A percentile compares a stretch with the other conserved stretches of the same genome.
Conservation (phyloP, 2,329 filamentous ascomycete species). For the Chalaropsis ovoidea region DNA sequence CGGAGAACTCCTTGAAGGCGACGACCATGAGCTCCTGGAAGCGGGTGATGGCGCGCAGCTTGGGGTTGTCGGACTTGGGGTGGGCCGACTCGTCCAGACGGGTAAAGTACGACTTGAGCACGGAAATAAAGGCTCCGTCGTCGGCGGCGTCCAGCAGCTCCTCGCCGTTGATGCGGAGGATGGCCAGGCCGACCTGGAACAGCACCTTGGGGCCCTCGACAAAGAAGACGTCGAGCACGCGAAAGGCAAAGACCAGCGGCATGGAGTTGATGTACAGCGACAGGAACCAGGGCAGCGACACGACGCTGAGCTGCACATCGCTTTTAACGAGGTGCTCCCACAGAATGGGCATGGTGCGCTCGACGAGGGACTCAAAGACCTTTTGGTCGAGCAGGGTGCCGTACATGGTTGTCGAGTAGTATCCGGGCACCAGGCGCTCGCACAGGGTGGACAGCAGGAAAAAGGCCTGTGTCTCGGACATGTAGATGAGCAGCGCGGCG, state of each 20-base stretch:
- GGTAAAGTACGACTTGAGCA: slow-evolving; percentile 89
- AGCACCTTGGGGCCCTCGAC: slow-evolving; percentile 94
- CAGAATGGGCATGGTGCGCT: slow-evolving; percentile 95
- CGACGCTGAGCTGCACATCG: slow-evolving; percentile 93
- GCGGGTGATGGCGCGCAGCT: slow-evolving; percentile 81
- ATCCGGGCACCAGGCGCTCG: slow-evolving; percentile 84
- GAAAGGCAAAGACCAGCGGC: slow-evolving; percentile 94
- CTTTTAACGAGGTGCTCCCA: slow-evolving; percentile 98
- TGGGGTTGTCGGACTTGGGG: slow-evolving; percentile 88
- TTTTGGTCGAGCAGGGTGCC: slow-evolving; percentile 92
- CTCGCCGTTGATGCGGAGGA: slow-evolving; percentile 91
- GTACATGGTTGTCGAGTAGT: slow-evolving; percentile 99
- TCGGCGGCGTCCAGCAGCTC: slow-evolving; percentile 87
- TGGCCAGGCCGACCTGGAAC: slow-evolving; percentile 95
- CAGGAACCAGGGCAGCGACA: slow-evolving; percentile 94
- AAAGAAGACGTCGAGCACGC: slow-evolving; percentile 95
- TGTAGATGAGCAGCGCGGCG: slow-evolving; percentile 94
- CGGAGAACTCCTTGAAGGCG: slow-evolving; percentile 94
- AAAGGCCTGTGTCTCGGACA: slow-evolving; percentile 92
- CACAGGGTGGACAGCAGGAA: slow-evolving; percentile 86
- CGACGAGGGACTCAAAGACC: slow-evolving; percentile 95
- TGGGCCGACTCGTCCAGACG: slow-evolving; percentile 91
- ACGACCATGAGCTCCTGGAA: slow-evolving; percentile 99
- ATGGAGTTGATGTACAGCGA: slow-evolving; percentile 99
- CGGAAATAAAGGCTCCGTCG: slow-evolving; percentile 92